Percentiles rank a stretch among this genome's conserved stretches.
Evolutionary conservation across 495 filamentous ascomycete genomes (phyloP).

Genomic region (Xylaria acuta): DNA sequence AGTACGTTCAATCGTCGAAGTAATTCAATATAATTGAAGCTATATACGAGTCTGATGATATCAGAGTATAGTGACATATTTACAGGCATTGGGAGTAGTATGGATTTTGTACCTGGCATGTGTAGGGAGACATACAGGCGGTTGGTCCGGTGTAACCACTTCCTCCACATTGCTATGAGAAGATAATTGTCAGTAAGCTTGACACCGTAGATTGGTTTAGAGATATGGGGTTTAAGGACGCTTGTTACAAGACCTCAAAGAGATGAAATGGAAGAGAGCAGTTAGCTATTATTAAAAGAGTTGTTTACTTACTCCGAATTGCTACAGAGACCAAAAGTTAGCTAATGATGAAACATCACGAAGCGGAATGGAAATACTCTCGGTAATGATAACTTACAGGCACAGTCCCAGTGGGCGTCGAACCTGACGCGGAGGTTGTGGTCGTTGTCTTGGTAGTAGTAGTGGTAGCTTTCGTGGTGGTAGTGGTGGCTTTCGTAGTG

Average conservation of each 20-base stretch:
- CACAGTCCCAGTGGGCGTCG: conserved; percentile 9
- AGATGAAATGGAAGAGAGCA: no score
- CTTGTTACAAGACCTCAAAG: not conserved
- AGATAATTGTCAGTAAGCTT: not conserved
- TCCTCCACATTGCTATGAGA: conserved; percentile 15
- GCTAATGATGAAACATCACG: not conserved
- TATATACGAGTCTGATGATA: not conserved
- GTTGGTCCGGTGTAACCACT: conserved; percentile 9
- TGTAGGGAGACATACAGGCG: conserved; percentile 3
- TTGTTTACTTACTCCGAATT: conserved; percentile 10
- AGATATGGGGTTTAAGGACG: not conserved
- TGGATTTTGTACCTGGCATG: not conserved
- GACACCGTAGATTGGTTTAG: not conserved
- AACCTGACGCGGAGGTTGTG: conserved; percentile 4
- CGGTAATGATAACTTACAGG: not conserved
- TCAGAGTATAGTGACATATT: not conserved
- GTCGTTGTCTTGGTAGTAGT: not conserved
- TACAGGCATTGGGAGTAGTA: conserved; percentile 10
- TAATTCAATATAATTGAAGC: conserved; percentile 1
- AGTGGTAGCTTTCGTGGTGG: conserved; percentile 2
- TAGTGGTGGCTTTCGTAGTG: not conserved
- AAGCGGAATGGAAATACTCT: not conserved
- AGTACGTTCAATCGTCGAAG: not conserved
- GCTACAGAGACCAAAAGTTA: not conserved
- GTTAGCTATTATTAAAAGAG: not conserved